Evolutionary conservation across 176 grass and related monocot genomes (phyloP), one percentile per base, ranked within the genome.

Genomic region (Eragrostis curvula): DNA sequence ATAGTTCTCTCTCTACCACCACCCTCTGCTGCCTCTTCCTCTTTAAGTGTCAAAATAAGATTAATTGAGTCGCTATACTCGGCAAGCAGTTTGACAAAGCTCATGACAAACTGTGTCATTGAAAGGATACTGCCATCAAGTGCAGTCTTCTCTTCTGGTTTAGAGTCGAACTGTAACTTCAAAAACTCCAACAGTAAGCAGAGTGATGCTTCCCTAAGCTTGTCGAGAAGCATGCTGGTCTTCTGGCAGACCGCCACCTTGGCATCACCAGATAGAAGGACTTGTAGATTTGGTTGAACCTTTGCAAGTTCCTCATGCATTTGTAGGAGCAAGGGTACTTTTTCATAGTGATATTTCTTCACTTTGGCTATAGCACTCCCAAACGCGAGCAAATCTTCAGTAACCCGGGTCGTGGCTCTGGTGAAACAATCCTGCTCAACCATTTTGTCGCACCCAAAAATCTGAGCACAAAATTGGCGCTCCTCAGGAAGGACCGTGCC

Each of bases 231-330:
- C 16, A 8, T 28, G 5, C 41, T 56, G n/a, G 71, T 50, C 78
- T 86, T 55, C 50, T 24, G 30, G 39, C 61, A 25, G 24, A 86
- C 53, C 32, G 50, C 12, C 14, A 66, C 65, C 23, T 80, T 70
- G 41, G 76, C 16, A n/a, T 62, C 25, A 44, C 71, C 84, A 30
- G 28, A 50, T 12, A 80, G 7, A 30, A 80, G 61, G 14, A 0
- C 17, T 18, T 20, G 40, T 20, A 73, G 47, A 6, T 44, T 47
- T 1, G 20, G 68, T 68, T n/a, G 10, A 43, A 72, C 45, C 58
- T 80, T 68, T 69, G 58, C 6, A 5, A 86, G 53, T 17, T 75
- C 78, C 30, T 86, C 68, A 10, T 69, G 14, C 78, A 80, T 80
- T 41, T 80, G 47, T 41, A 80, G 21, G 36, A 80, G 49, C 9